A percentile compares a stretch with the other conserved stretches of the same genome.
Evolutionary conservation across 345 rosid species (phyloP).

Genomic region (Eucalyptus cloeziana): DNA sequence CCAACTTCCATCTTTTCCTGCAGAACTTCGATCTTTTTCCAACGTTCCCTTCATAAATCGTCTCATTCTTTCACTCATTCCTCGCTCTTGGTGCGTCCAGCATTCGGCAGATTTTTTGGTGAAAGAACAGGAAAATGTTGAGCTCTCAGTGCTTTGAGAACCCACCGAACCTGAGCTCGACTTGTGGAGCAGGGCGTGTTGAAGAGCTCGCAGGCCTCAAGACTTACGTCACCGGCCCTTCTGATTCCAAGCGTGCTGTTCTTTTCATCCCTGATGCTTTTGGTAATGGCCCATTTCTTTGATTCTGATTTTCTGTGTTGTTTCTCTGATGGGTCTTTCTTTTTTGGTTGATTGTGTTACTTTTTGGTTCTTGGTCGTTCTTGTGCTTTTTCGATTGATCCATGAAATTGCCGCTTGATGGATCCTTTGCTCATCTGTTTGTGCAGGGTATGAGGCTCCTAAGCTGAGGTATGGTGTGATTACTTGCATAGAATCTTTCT

Average conservation of each 20-base stretch:
- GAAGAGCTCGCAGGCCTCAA: conserved; percentile 53
- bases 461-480: conserved; percentile 18
- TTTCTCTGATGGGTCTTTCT: background rate
- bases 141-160: conserved; percentile 65
- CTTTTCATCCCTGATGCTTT: conserved; percentile 56
- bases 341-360: background rate
- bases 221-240: conserved; percentile 53
- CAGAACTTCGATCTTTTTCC: background rate
- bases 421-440: background rate
- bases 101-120: background rate
- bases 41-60: background rate
- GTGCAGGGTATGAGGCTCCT: conserved; percentile 37
- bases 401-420: background rate
- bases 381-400: background rate
- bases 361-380: background rate
- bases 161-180: conserved; percentile 51
- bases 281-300: conserved; percentile 3
- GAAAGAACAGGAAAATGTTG: conserved; percentile 19
- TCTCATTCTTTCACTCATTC: background rate
- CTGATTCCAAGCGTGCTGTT: conserved; percentile 39
- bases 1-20: background rate
- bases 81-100: background rate
- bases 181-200: conserved; percentile 45
- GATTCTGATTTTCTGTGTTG: background rate
- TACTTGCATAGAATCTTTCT: background rate